Conservation (phyloP, 75 land plant species). For the Chamaecyparis obtusa region DNA sequence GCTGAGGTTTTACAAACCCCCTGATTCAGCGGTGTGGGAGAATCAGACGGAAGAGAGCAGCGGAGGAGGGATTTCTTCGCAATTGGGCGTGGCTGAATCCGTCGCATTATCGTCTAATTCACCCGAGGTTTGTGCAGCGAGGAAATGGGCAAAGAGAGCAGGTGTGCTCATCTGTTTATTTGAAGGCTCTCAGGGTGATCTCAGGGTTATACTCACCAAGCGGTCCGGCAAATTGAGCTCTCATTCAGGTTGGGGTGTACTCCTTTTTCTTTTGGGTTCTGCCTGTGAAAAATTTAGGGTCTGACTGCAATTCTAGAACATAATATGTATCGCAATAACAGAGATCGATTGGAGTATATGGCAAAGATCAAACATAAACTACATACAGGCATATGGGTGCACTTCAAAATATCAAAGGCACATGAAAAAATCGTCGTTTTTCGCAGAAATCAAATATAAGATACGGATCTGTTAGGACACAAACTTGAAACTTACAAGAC, state of each 20-base stretch:
- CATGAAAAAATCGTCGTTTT: no score
- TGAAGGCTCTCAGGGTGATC: slow-evolving; percentile 52
- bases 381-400: no score
- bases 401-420: no score
- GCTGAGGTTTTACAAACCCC: slow-evolving; percentile 30
- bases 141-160: slow-evolving; percentile 43
- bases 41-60: slow-evolving; percentile 3
- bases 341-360: no score
- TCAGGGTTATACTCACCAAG: slow-evolving; percentile 84
- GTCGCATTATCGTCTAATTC: background rate
- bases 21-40: background rate
- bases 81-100: slow-evolving; percentile 21
- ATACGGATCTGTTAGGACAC: background rate
- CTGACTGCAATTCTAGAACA: background rate
- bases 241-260: slow-evolving; percentile 58
- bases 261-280: no score
- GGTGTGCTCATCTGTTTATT: slow-evolving; percentile 85
- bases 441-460: no score
- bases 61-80: slow-evolving; percentile 24
- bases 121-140: background rate
- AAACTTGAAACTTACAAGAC: no score
- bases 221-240: slow-evolving; percentile 70
- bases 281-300: background rate
- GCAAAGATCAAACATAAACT: no score
- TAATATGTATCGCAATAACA: background rate